Percentiles rank a stretch among this genome's conserved stretches.
Conservation (phyloP, 169 alveolate genomes). For the Perkinsus marinus region DNA sequence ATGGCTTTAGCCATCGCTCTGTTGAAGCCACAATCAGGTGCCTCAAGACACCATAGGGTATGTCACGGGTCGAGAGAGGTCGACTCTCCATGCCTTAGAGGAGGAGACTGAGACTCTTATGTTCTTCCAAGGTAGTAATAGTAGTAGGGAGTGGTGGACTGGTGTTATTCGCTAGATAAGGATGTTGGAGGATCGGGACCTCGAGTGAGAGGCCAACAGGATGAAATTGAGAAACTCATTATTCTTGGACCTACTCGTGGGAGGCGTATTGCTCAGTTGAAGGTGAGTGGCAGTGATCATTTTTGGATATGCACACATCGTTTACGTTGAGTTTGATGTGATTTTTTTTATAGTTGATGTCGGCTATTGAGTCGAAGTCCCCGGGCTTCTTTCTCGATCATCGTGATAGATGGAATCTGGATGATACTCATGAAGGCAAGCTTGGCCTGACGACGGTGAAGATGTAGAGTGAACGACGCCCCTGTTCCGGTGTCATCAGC, state of each 20-base stretch:
- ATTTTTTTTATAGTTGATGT: not conserved
- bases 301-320: not conserved
- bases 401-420: not conserved
- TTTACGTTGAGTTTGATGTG: no score
- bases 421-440: not conserved
- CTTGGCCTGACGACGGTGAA: not conserved
- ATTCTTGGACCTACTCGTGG: not conserved
- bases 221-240: not conserved
- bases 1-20: no score
- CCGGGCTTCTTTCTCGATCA: not conserved
- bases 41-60: not conserved
- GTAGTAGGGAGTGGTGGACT: not conserved
- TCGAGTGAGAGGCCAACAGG: not conserved
- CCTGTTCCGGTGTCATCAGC: not conserved
- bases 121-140: not conserved
- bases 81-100: not conserved
- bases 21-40: not conserved
- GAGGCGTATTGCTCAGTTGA: not conserved
- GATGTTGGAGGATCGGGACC: not conserved
- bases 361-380: not conserved
- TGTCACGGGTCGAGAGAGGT: not conserved
- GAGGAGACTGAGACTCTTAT: not conserved
- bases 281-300: not conserved
- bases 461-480: not conserved
- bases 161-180: not conserved